Base-by-base conservation (phyloP, 441 rosid genomes). In the Hura crepitans region DNA sequence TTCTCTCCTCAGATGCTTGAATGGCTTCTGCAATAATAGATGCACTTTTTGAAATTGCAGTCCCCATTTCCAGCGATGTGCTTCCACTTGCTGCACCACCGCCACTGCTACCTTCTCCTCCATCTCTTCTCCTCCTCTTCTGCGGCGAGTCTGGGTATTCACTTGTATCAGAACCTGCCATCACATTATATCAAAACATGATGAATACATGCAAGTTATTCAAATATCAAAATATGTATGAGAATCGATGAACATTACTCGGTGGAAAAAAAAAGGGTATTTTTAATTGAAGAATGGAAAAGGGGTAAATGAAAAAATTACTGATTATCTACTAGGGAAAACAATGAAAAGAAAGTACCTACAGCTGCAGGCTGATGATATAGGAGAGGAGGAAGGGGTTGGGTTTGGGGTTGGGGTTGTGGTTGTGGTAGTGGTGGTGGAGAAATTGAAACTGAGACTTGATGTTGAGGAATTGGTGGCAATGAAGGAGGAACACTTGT, bases 21-120 rank as follows among this genome's bases (percentile, higher is more conserved):
- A 93, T 80, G 15, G 97, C 96, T 74, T 85, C 89, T 65, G 98
- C 91, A 74, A 90, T 87, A 33, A 85, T 81, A 70, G 90, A 77
- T 61, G 95, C 96, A 65, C 97, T 87, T 77, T 74, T 89, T 10
- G 86, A 82, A 63, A 93, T 85, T n/a, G 92, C 97, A 35, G 54
- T 76, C 45, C 88, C 88, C 28, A 89, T 84, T 66, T 80, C 81
- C 39, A 77, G 59, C 50, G 74, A 71, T 51, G 65, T 65, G 65
- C 81, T 72, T 69, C 80, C 78, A n/a, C n/a, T n/a, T n/a, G n/a
- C n/a, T n/a, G n/a, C n/a, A n/a, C n/a, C n/a, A 58, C 75, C 57
- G 33, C 13, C 54, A 18, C 65, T 47, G 55, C 63, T 67, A 27
- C 59, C 86, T 78, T 77, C 90, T 82, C 69, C 91, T 80, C 81